A percentile compares a stretch with the other conserved stretches of the same genome.
These are phyloP conservation scores for Aureoboletus auriporus DNA, from an alignment of 768 basidiomycete species.

Conservation along the genomic window DNA sequence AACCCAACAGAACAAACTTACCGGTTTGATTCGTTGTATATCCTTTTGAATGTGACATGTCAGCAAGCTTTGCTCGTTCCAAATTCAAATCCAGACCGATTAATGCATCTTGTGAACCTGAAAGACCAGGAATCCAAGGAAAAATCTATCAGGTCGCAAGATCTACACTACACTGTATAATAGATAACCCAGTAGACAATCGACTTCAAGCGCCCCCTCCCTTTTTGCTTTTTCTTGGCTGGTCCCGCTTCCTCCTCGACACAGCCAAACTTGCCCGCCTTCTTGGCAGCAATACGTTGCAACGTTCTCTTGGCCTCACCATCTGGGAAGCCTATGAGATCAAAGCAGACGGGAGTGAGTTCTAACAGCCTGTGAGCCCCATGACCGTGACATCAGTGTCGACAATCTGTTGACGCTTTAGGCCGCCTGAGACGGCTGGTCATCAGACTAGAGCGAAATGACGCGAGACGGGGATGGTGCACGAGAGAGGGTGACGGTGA, in stretches of 20 bases:
- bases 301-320: constrained; percentile 70
- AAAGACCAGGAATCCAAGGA: too few relatives aligned
- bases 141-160: not conserved
- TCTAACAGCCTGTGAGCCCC: constrained; percentile 56
- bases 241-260: constrained; percentile 6
- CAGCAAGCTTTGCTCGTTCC: too few relatives aligned
- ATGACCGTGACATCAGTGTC: constrained; percentile 3
- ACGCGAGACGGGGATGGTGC: too few relatives aligned
- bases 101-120: too few relatives aligned
- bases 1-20: too few relatives aligned
- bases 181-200: not conserved
- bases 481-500: too few relatives aligned
- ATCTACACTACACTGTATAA: not conserved
- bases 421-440: too few relatives aligned
- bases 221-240: constrained; percentile 17
- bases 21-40: too few relatives aligned
- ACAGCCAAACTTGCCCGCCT: constrained; percentile 36
- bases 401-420: too few relatives aligned
- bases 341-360: constrained; percentile 63
- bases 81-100: too few relatives aligned
- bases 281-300: constrained; percentile 52
- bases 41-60: too few relatives aligned
- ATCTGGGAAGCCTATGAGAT: constrained; percentile 57
- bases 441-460: too few relatives aligned
- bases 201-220: not conserved